Percentiles rank a stretch among this genome's conserved stretches.
These are phyloP conservation scores for Coemansia furcata DNA, from an alignment of 192 early-diverging fungal species.

Conservation along the genomic window DNA sequence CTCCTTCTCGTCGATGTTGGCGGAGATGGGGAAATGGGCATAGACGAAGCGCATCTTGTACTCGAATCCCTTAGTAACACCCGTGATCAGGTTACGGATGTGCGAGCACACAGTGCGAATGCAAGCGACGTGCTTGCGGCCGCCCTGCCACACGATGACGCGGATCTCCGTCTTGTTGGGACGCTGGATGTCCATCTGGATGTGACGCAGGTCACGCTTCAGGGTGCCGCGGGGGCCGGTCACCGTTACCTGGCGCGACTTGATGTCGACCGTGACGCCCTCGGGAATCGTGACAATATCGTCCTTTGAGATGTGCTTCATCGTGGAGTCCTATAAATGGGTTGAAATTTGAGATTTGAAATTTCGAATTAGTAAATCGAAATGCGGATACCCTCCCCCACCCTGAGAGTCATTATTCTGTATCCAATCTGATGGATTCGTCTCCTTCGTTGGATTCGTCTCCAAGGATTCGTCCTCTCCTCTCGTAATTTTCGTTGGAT, in stretches of 20 bases:
- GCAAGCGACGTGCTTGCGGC: slow-evolving; percentile 97
- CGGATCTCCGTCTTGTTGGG: slow-evolving; percentile 67
- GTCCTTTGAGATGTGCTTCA: slow-evolving; percentile 92
- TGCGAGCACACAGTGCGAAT: slow-evolving; percentile 95
- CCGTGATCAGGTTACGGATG: slow-evolving; percentile 96
- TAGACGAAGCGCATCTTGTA: slow-evolving; percentile 99
- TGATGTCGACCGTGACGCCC: slow-evolving; percentile 80
- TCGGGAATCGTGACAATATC: slow-evolving; percentile 88
- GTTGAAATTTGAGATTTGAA: background rate
- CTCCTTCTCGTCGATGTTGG: slow-evolving; percentile 69
- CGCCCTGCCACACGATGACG: slow-evolving; percentile 92
- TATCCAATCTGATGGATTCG: background rate
- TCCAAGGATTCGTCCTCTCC: background rate
- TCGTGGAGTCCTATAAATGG: slow-evolving; percentile 41
- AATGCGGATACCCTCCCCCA: too few species aligned
- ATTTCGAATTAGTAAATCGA: background rate
- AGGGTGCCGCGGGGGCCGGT: slow-evolving; percentile 90
- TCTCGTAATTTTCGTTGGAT: background rate
- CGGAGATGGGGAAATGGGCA: slow-evolving; percentile 99
- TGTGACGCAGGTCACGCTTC: slow-evolving; percentile 88
- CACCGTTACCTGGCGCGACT: slow-evolving; percentile 85
- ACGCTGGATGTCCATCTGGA: slow-evolving; percentile 87
- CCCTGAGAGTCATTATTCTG: too few species aligned
- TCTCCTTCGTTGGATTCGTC: background rate
- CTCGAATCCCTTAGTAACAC: slow-evolving; percentile 98